These are phyloP conservation scores for Geoglossum glabrum DNA, from an alignment of 495 filamentous ascomycete genomes.

Conservation along the genomic window DNA sequence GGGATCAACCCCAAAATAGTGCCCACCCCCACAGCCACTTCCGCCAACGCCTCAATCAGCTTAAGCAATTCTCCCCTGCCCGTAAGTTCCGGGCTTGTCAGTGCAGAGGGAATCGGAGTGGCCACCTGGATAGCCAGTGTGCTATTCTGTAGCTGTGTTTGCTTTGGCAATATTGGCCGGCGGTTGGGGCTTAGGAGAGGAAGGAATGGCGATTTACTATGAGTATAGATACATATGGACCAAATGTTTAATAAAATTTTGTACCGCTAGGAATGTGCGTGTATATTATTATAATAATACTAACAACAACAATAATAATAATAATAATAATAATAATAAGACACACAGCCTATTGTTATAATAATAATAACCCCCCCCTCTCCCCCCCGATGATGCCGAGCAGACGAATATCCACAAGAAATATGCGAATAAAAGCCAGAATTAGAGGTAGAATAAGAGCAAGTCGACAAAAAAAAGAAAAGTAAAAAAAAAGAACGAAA, in stretches of 20 bases:
- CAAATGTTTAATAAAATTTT: not conserved
- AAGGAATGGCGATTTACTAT: not conserved
- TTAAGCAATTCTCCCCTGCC: constrained; percentile 7
- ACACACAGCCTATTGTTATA: no score
- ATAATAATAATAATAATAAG: no score
- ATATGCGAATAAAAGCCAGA: no score
- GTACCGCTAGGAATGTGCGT: not conserved
- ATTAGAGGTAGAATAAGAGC: no score
- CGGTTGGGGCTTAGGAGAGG: constrained; percentile 39
- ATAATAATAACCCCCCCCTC: no score
- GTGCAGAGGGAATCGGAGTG: constrained; percentile 56
- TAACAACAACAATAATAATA: no score
- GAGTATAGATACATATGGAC: not conserved
- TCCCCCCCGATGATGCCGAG: no score
- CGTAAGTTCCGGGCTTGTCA: constrained; percentile 33
- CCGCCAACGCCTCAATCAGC: constrained; percentile 10
- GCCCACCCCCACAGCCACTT: constrained; percentile 33
- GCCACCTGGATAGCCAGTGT: constrained; percentile 80
- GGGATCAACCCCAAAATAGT: constrained; percentile 57
- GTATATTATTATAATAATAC: not conserved
- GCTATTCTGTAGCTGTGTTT: constrained; percentile 81
- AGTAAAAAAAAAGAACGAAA: no score
- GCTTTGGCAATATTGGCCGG: constrained; percentile 89
- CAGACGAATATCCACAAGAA: no score
- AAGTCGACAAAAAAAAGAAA: no score